Percentiles rank a stretch among this genome's conserved stretches.
These are phyloP conservation scores for Aspergillus indologenus DNA, from an alignment of 495 filamentous ascomycete genomes.

Conservation along the genomic window DNA sequence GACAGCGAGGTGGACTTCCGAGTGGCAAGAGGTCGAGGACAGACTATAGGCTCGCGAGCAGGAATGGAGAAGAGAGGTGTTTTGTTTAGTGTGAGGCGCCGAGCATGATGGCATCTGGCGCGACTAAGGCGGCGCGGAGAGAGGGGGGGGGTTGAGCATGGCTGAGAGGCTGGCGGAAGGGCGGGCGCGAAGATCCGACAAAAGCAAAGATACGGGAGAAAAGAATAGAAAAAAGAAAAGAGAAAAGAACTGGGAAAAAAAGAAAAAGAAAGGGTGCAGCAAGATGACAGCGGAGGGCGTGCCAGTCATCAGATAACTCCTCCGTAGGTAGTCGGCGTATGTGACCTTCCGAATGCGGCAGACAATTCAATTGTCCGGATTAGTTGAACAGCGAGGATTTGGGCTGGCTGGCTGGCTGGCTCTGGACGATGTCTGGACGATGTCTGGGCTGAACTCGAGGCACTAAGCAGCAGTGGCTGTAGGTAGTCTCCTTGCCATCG, in stretches of 20 bases:
- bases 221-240: neutral
- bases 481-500: no score
- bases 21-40: neutral
- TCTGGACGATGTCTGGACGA: no score
- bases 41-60: neutral
- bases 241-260: neutral
- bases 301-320: no score
- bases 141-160: neutral
- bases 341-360: slow-evolving; percentile 10
- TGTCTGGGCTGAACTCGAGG: no score
- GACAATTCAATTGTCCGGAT: slow-evolving; percentile 9
- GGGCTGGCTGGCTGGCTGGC: neutral
- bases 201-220: neutral
- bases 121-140: neutral
- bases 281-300: slow-evolving; percentile 13
- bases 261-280: neutral
- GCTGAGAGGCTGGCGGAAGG: neutral
- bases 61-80: neutral
- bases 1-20: neutral
- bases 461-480: no score
- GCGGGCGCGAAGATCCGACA: neutral
- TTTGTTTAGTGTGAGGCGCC: neutral
- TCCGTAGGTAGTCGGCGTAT: neutral
- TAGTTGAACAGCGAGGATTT: neutral
- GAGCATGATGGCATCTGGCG: neutral